These are phyloP conservation scores for Alopecurus myosuroides DNA, from an alignment of 176 grass and related monocot species.

Conservation along the genomic window DNA sequence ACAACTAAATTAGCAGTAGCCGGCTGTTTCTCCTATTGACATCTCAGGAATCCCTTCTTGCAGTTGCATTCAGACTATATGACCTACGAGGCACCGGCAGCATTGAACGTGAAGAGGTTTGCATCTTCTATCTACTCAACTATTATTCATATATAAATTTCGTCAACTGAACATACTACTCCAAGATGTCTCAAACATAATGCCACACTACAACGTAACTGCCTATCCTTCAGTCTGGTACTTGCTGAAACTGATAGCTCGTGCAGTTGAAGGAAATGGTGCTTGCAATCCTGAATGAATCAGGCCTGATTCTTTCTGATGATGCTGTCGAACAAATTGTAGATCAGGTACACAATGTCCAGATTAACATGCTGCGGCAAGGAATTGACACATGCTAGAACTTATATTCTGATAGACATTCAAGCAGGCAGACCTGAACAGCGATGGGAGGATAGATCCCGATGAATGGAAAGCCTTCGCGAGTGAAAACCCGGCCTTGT, in stretches of 20 bases:
- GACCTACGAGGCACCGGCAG: conserved; percentile 68
- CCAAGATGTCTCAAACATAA: not conserved
- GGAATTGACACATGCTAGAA: not conserved
- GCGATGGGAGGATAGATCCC: conserved; percentile 65
- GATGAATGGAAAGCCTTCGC: conserved; percentile 62
- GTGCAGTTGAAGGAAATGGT: conserved; percentile 91
- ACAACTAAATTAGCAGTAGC: not conserved
- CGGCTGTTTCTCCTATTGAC: not conserved
- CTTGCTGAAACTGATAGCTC: not conserved
- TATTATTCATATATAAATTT: conserved; percentile 1
- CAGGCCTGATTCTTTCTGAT: conserved; percentile 65
- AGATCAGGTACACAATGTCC: conserved; percentile 44
- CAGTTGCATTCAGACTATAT: conserved; percentile 91
- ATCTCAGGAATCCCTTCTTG: conserved; percentile 17
- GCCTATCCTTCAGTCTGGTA: not conserved
- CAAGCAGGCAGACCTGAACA: conserved; percentile 54
- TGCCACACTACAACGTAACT: not conserved
- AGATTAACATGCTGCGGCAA: not conserved
- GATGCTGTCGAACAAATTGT: conserved; percentile 78
- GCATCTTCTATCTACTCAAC: not conserved
- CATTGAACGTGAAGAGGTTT: conserved; percentile 79
- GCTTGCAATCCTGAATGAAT: conserved; percentile 78
- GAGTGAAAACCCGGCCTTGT: conserved; percentile 45
- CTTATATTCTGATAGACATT: conserved; percentile 50
- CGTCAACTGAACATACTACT: not conserved